Evolutionary conservation across 129 eudicot species (phyloP).

Genomic region (Saposhnikovia divaricata): DNA sequence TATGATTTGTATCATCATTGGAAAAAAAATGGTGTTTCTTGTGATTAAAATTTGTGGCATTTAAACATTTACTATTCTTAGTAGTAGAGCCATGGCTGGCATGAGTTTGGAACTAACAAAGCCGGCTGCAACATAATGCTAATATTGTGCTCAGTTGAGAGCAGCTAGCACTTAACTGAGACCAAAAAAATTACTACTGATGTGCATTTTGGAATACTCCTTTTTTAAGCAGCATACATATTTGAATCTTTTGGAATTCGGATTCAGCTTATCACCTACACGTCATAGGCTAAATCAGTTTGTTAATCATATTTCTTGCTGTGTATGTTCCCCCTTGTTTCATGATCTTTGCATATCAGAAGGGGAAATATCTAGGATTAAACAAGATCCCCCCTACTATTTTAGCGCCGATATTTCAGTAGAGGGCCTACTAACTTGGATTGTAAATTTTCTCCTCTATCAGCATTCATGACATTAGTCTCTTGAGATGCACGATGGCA

Average conservation of each 20-base stretch:
- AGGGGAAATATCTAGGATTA: background rate
- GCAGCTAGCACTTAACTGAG: background rate
- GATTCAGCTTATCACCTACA: background rate
- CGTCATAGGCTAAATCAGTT: background rate
- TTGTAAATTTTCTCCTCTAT: background rate
- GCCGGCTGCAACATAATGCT: background rate
- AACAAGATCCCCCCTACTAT: background rate
- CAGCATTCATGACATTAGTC: background rate
- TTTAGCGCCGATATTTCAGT: background rate
- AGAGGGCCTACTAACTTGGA: background rate
- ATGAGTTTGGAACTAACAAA: background rate
- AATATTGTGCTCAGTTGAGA: background rate
- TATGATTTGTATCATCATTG: background rate
- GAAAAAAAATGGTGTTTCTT: background rate
- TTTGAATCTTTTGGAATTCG: background rate
- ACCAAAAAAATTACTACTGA: background rate
- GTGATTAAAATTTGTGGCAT: background rate
- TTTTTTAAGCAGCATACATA: background rate
- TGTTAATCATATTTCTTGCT: background rate
- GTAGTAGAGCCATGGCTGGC: background rate
- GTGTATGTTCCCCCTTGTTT: background rate
- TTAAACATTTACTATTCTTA: background rate
- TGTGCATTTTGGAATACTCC: background rate
- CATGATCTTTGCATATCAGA: background rate
- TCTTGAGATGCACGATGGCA: background rate